These are phyloP conservation scores for Odonthalia washingtoniensis DNA, from an alignment of 31 red algal species.

Conservation along the genomic window DNA sequence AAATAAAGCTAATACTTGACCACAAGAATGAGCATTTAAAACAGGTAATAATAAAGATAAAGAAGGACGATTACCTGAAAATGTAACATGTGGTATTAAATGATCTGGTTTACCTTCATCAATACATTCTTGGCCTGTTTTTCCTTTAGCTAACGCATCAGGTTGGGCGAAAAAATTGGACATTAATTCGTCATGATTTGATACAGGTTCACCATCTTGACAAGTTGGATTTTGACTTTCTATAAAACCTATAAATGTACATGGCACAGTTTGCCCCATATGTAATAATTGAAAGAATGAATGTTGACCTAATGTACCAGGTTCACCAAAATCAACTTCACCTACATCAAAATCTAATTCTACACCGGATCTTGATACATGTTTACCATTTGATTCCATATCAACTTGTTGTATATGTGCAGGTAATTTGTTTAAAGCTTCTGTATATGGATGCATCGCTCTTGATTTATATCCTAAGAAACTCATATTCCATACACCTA, in stretches of 20 bases:
- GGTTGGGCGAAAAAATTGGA: constrained; percentile 99
- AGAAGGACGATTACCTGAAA: constrained; percentile 90
- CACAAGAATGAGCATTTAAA: constrained; percentile 82
- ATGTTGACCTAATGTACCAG: constrained; percentile 98
- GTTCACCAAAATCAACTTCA: constrained; percentile 95
- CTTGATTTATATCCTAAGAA: constrained; percentile 87
- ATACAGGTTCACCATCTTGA: constrained; percentile 82
- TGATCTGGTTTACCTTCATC: constrained; percentile 71
- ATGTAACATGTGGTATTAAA: constrained; percentile 88
- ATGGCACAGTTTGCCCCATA: constrained; percentile 89
- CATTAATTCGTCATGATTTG: constrained; percentile 96
- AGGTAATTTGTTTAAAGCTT: constrained; percentile 87
- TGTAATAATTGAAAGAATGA: constrained; percentile 99
- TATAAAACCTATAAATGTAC: constrained; percentile 96
- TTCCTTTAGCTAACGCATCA: constrained; percentile 35
- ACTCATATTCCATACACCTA: constrained; percentile 97
- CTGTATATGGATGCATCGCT: constrained; percentile 93
- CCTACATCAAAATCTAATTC: constrained; percentile 84
- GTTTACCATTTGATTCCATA: constrained; percentile 98
- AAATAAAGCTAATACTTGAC: constrained; percentile 90
- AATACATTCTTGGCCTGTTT: constrained; percentile 85
- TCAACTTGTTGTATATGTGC: constrained; percentile 98
- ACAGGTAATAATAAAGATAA: constrained; percentile 71
- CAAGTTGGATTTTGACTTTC: constrained; percentile 85
- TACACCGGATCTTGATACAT: constrained; percentile 79